phyloP scores from a whole-genome alignment of 2,329 filamentous ascomycete species.

The Sporothrix schenckii region DNA sequence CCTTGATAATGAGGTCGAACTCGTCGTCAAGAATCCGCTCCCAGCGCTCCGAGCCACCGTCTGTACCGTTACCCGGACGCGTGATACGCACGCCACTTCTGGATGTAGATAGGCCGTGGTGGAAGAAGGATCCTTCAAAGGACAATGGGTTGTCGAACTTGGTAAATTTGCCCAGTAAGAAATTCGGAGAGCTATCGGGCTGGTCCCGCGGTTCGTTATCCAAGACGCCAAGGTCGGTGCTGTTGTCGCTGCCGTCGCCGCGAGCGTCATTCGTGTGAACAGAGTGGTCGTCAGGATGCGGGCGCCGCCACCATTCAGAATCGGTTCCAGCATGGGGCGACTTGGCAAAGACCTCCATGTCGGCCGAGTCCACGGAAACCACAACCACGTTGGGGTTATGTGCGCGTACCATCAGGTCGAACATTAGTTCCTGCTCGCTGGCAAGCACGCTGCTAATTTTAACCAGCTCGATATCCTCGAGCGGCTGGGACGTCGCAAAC shows the following conservation, averaged over 20 bases:
- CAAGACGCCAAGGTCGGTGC: slow-evolving; percentile 42
- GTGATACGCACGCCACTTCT: slow-evolving; percentile 80
- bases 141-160: slow-evolving; percentile 84
- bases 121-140: slow-evolving; percentile 89
- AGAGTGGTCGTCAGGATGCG: slow-evolving; percentile 34
- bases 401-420: slow-evolving; percentile 85
- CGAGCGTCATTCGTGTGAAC: not conserved
- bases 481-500: slow-evolving; percentile 85
- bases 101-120: slow-evolving; percentile 70
- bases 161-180: slow-evolving; percentile 87
- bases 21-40: slow-evolving; percentile 86
- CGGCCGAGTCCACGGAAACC: slow-evolving; percentile 81
- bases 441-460: slow-evolving; percentile 88
- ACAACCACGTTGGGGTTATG: slow-evolving; percentile 92
- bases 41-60: slow-evolving; percentile 84
- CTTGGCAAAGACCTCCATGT: slow-evolving; percentile 92
- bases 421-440: slow-evolving; percentile 92
- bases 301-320: slow-evolving; percentile 61
- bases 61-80: slow-evolving; percentile 85
- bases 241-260: slow-evolving; percentile 35
- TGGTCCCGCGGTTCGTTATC: slow-evolving; percentile 56
- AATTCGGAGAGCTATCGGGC: slow-evolving; percentile 72
- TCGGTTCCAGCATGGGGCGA: slow-evolving; percentile 81
- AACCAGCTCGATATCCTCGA: slow-evolving; percentile 75
- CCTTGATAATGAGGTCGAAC: slow-evolving; percentile 90